phyloP scores from a whole-genome alignment of 208 protist species.

The Leishmania tarentolae region DNA sequence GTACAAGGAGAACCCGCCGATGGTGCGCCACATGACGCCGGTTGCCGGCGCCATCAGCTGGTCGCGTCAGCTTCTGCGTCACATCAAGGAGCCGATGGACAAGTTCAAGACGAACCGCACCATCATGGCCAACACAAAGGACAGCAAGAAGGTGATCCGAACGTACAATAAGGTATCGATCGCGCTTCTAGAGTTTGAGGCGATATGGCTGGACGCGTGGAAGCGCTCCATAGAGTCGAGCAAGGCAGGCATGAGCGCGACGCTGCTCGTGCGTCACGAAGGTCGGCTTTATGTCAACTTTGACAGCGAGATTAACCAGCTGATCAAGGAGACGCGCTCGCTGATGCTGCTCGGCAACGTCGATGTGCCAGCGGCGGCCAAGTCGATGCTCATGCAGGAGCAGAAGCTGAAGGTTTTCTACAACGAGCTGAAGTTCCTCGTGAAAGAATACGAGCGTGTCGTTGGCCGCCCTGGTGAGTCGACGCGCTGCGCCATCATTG shows the following conservation, averaged over 20 bases:
- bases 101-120: conserved; percentile 95
- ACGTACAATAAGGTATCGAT: conserved; percentile 97
- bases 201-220: conserved; percentile 96
- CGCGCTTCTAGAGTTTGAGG: conserved; percentile 97
- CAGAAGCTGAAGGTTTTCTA: conserved; percentile 96
- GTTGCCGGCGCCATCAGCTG: conserved; percentile 96
- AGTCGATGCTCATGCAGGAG: conserved; percentile 94
- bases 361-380: conserved; percentile 89
- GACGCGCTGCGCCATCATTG: conserved; percentile 63
- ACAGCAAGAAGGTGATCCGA: conserved; percentile 96
- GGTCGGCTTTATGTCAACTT: conserved; percentile 98
- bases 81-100: conserved; percentile 97
- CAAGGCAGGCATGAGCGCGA: conserved; percentile 94
- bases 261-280: conserved; percentile 94
- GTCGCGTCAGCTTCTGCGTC: conserved; percentile 94
- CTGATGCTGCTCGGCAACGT: conserved; percentile 94
- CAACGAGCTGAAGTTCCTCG: conserved; percentile 92
- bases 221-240: conserved; percentile 93
- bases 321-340: conserved; percentile 96
- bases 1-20: conserved; percentile 94
- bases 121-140: conserved; percentile 95
- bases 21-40: conserved; percentile 94
- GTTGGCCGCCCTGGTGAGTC: conserved; percentile 31
- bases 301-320: conserved; percentile 95
- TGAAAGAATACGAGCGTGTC: conserved; percentile 44